Percentiles rank a stretch among this genome's conserved stretches.
Conservation (phyloP, 805 yeast species). For the Ogataea saltuana region DNA sequence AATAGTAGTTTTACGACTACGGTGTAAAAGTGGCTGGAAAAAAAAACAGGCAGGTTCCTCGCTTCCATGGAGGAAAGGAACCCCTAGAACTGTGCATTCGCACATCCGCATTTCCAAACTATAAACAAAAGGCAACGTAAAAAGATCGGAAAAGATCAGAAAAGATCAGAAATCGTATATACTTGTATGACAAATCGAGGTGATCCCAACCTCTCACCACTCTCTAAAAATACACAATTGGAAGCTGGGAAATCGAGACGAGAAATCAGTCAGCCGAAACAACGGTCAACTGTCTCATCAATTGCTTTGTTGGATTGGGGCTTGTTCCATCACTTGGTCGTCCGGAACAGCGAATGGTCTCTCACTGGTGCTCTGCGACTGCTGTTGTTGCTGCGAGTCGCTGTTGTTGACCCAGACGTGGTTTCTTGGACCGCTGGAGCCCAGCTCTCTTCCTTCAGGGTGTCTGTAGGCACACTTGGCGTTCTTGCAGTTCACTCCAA, state of each 20-base stretch:
- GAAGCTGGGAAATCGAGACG: neutral
- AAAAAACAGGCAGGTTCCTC: too few species aligned
- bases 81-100: too few species aligned
- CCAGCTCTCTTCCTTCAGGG: conserved; percentile 68
- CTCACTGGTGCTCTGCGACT: conserved; percentile 46
- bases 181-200: neutral
- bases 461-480: conserved; percentile 71
- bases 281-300: neutral
- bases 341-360: conserved; percentile 80
- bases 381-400: conserved; percentile 13
- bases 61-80: neutral
- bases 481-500: conserved; percentile 74
- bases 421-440: conserved; percentile 27
- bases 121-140: conserved; percentile 5
- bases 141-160: too few species aligned
- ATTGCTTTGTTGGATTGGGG: conserved; percentile 33
- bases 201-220: neutral
- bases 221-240: conserved; percentile 5
- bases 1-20: too few species aligned
- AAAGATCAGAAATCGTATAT: neutral
- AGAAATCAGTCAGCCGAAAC: neutral
- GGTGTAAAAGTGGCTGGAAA: too few species aligned
- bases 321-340: conserved; percentile 68
- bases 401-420: conserved; percentile 37
- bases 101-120: conserved; percentile 3